Conservation (phyloP, 2,329 filamentous ascomycete genomes). For the Exophiala calicioides region DNA sequence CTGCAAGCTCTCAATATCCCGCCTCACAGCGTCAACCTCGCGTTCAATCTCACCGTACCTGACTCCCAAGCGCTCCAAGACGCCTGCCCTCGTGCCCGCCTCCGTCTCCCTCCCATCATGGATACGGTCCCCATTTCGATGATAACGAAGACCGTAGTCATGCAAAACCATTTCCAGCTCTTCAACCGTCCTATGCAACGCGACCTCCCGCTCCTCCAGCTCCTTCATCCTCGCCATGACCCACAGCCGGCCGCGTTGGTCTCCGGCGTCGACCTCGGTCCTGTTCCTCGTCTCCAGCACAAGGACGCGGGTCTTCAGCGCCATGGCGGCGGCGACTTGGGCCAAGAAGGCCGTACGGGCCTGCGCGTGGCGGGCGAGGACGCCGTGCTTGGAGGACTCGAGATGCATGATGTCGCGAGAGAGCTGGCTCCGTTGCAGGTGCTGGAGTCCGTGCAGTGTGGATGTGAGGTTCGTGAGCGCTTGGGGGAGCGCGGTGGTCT, state of each 20-base stretch:
- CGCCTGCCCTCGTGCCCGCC: constrained; percentile 9
- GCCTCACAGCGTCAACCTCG: constrained; percentile 41
- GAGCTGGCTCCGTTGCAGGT: constrained; percentile 15
- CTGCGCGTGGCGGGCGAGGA: constrained; percentile 17
- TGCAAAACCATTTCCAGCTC: constrained; percentile 37
- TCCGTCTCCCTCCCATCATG: constrained; percentile 32
- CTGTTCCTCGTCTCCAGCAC: constrained; percentile 39
- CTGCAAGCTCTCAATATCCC: constrained; percentile 39
- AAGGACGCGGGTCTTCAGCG: constrained; percentile 23
- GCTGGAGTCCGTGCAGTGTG: constrained; percentile 8
- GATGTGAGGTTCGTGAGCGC: constrained; percentile 9
- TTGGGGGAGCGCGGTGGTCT: constrained; percentile 1
- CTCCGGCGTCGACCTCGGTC: constrained; percentile 36
- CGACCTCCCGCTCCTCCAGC: constrained; percentile 40
- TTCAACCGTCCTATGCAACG: constrained; percentile 36
- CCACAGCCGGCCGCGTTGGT: constrained; percentile 20
- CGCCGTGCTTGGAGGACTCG: constrained; percentile 28
- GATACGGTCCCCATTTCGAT: no score
- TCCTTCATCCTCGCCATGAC: constrained; percentile 36
- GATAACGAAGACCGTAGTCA: no score
- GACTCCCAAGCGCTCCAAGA: constrained; percentile 41
- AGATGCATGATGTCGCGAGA: constrained; percentile 19
- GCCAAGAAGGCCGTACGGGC: constrained; percentile 20
- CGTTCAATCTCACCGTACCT: constrained; percentile 41
- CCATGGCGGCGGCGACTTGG: constrained; percentile 26